Evolutionary conservation across 2,329 filamentous ascomycete genomes (phyloP), one percentile per base, ranked within the genome.

Genomic region (Emmonsiellopsis sp.): DNA sequence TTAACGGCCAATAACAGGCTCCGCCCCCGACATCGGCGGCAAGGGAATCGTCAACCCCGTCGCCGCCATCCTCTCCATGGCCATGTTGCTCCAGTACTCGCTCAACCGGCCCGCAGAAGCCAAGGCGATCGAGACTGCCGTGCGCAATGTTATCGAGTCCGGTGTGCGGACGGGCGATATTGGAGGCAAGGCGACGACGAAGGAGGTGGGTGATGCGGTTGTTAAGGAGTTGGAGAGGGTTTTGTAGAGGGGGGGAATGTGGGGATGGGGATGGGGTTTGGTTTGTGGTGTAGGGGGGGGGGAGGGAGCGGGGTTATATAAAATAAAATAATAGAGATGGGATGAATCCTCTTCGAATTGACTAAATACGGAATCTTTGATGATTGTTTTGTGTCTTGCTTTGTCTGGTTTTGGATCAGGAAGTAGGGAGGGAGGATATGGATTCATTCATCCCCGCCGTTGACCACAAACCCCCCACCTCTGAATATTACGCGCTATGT

Each of bases 81-180:
- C 89, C 64, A 95, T 97, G 90, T 88, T 98, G 85, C 80, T 96
- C 65, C 86, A 89, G 67, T 97, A 96, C 78, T 95, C 90, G 11
- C 81, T 97, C 55, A 83, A 84, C 64, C 81, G 91, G 60, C 83
- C 86, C 32, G 78, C 82, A 50, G 85, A 96, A 71, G 87, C 91
- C 35, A 79, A 81, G 57, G 82, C 84, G 49, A 82, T 96, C 58
- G 90, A 96, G 74, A 79, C 84, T 56, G 90, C 91, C 3, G 90
- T 95, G 50, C 81, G 82, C 67, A 81, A 79, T 53, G 86, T 88
- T 50, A 86, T 96, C 58, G 90, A 96, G 69, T 79, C 76, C 52
- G 89, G 89, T 37, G 72, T 91, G 47, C 79, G 83, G 58, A 96
- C 92, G 13, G 85, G 81, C 68, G 92, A 97, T 68, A 87, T 97